Percentiles rank a stretch among this genome's conserved stretches.
Conservation (phyloP, 2,329 filamentous ascomycete genomes). For the Talaromyces sp. region DNA sequence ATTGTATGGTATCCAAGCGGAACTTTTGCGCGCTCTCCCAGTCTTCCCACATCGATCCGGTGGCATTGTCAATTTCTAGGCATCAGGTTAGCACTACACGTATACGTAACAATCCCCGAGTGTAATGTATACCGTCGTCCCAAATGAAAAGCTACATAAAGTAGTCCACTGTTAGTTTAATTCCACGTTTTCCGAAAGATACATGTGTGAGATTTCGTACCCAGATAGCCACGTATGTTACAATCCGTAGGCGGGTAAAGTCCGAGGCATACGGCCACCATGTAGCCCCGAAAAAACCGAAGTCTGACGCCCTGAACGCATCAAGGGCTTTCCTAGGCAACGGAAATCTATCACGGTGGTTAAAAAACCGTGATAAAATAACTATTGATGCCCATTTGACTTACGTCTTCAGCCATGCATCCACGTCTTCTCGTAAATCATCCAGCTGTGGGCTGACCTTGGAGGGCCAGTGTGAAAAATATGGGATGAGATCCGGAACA, state of each 20-base stretch:
- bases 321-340: background rate
- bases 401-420: background rate
- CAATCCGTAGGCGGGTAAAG: background rate
- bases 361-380: background rate
- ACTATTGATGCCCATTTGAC: background rate
- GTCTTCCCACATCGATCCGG: constrained; percentile 4
- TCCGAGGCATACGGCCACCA: constrained; percentile 4
- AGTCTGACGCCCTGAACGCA: constrained; percentile 4
- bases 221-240: constrained; percentile 4
- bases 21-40: constrained; percentile 1
- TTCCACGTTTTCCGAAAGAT: background rate
- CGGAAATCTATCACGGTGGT: background rate
- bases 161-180: background rate
- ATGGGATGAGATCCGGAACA: too few relatives aligned
- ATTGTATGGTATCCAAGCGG: constrained; percentile 3
- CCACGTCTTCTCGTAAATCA: background rate
- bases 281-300: background rate
- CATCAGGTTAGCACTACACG: background rate
- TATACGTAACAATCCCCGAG: too few relatives aligned
- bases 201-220: background rate
- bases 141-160: background rate
- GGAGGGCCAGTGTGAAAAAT: background rate
- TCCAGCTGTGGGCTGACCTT: background rate
- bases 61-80: constrained; percentile 1
- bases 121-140: too few relatives aligned